A percentile compares a stretch with the other conserved stretches of the same genome.
Conservation (phyloP, 2,329 filamentous ascomycete genomes). For the Macrophomina pseudophaseolina region DNA sequence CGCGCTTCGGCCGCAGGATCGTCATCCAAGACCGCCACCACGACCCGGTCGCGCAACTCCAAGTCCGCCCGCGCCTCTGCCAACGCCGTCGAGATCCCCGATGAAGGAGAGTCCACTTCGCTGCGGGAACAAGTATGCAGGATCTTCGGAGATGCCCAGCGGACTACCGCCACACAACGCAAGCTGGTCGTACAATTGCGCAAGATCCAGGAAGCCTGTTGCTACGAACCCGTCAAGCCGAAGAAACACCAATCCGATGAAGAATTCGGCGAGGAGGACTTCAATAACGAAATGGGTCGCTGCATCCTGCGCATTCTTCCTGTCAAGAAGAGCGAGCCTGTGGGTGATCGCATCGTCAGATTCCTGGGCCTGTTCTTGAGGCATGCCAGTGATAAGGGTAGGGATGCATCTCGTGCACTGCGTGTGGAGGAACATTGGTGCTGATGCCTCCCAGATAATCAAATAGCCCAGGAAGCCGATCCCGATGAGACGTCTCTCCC, state of each 20-base stretch:
- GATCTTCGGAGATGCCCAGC: conserved; percentile 70
- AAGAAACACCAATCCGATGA: conserved; percentile 61
- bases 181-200: conserved; percentile 87
- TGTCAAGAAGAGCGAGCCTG: conserved; percentile 89
- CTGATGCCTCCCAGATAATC: conserved; percentile 34
- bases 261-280: conserved; percentile 82
- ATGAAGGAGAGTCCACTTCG: conserved; percentile 72
- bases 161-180: conserved; percentile 85
- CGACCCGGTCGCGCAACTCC: conserved; percentile 48
- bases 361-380: conserved; percentile 89
- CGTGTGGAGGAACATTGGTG: not conserved
- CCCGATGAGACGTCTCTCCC: conserved; percentile 73
- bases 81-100: conserved; percentile 59
- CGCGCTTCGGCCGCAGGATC: conserved; percentile 43
- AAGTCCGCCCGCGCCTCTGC: conserved; percentile 48
- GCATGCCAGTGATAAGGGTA: conserved; percentile 66
- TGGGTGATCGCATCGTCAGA: conserved; percentile 81
- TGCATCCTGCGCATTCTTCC: conserved; percentile 82
- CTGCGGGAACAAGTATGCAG: conserved; percentile 74
- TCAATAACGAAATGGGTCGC: conserved; percentile 83
- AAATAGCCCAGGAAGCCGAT: conserved; percentile 47
- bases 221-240: conserved; percentile 57
- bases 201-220: conserved; percentile 88
- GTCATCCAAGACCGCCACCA: conserved; percentile 48
- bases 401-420: not conserved